Evolutionary conservation across 1,284 basidiomycete species (phyloP), one percentile per base, ranked within the genome.

Genomic region (Puccinia coronata): DNA sequence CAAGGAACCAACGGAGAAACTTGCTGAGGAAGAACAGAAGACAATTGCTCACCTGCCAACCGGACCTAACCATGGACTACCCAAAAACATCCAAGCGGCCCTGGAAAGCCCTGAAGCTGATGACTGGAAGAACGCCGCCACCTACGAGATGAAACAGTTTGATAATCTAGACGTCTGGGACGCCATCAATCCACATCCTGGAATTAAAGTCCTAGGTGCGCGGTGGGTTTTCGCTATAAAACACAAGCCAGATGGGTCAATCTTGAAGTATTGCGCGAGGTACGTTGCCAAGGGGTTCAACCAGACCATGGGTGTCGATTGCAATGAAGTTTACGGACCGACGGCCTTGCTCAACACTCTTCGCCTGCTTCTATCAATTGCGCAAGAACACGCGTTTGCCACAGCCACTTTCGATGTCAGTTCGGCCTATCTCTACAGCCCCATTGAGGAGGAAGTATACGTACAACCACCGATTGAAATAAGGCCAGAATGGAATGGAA

Each of bases 321-420:
- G 9, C 36, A 51, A 51, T 4, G 47, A 72, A 20, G 34, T 28
- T 11, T 72, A 51, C 31, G 70, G 47, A 11, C 70, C 70, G 1
- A 72, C 70, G 20, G 47, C 70, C 0, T 47, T n/a, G 31, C 28
- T 72, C 16, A 55, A 25, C 43, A 47, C 70, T 0, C 70, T 72
- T 11, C 49, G 70, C 1, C 9, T 72, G 2, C 16, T 72, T 1
- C 14, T 72, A 1, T 51, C 70, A 2, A n/a, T 72, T 4, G 14
- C 18, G 1, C 28, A 18, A 1, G 31, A n/a, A 20, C 51, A 51
- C 70, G 1, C 53, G 1, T 3, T 34, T 23, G 25, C 59, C 25
- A 43, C 61, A 12, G 51, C 28, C 36, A 25, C n/a, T 1, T 77
- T 77, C 23, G 74, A 77, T 67, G 57, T 77, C 8, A 77, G 36